Evolutionary conservation across 1,139 yeast genomes (phyloP), one percentile per base, ranked within the genome.

Genomic region (Candida neerlandica): DNA sequence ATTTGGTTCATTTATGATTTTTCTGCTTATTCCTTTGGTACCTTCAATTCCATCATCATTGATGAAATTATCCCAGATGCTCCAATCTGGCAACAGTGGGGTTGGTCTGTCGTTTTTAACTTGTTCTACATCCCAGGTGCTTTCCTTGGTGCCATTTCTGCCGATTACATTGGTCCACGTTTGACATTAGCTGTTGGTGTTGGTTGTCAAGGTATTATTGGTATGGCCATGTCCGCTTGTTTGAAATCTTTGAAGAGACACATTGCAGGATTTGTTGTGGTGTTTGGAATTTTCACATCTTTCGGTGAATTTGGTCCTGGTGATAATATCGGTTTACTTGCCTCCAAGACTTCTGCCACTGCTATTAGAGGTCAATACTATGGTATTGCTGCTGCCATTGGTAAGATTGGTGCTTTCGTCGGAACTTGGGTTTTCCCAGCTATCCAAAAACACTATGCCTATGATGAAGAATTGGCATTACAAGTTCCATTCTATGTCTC

Each of bases 241-340:
- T 85, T 87, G 63, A 71, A 75, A 40, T 61, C 64, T 23, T 77
- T 92, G 58, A 72, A 75, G 55, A 63, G 78, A 42, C 80, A 86
- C 58, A 72, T 89, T 61, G 96, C 82, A 29, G 94, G 83, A 0
- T 89, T 91, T 62, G 86, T 84, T 42, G 94, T 90, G 34, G 86
- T 87, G 21, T 91, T 86, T 63, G 97, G 97, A 71, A 81, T 92
- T 55, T 91, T 90, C 68, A 73, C 83, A 64, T 75, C 96, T 6
- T 75, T 89, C 44, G 97, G 97, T 60, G 97, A 91, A 69, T 87
- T 91, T 66, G 96, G 97, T 23, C 92, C 96, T 15, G 97, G 97
- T 70, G 90, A 91, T 69, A 89, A 89, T 68, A 85, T 88, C 65
- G 97, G 97, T 59, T 72, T 88, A 52, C 75, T 92, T 54, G 96